Evolutionary conservation across 306 rosid genomes (phyloP).

Genomic region (Neltuma alba): DNA sequence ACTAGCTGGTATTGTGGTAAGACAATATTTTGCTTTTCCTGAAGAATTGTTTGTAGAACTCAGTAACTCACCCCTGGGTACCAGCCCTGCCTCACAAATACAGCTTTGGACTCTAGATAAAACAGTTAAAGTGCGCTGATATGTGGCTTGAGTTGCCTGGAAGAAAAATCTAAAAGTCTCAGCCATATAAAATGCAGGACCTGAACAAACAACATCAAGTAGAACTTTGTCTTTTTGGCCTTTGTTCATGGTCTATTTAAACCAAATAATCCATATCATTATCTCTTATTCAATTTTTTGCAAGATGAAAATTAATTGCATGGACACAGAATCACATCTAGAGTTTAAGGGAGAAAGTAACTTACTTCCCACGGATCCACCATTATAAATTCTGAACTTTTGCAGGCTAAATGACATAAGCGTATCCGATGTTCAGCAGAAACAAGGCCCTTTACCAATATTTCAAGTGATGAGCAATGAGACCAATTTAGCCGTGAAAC

Average conservation of each 20-base stretch:
- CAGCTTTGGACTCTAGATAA: slow-evolving; percentile 66
- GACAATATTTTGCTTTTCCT: neutral
- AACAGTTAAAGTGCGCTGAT: slow-evolving; percentile 69
- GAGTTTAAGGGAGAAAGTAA: slow-evolving; percentile 11
- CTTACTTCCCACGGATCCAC: slow-evolving; percentile 98
- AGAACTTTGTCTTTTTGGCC: neutral
- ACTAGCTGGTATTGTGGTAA: neutral
- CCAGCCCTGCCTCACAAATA: slow-evolving; percentile 50
- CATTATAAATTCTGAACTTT: slow-evolving; percentile 80
- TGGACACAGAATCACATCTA: neutral
- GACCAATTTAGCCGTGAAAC: slow-evolving; percentile 22
- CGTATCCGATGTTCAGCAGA: slow-evolving; percentile 75
- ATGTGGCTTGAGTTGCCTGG: slow-evolving; percentile 80
- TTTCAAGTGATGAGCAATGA: slow-evolving; percentile 28
- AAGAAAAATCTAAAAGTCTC: slow-evolving; percentile 25
- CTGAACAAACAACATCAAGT: slow-evolving; percentile 16
- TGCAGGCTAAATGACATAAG: slow-evolving; percentile 71
- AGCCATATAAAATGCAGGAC: slow-evolving; percentile 22
- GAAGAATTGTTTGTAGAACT: slow-evolving; percentile 25
- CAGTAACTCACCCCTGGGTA: slow-evolving; percentile 58
- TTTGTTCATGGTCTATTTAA: slow-evolving; percentile 3
- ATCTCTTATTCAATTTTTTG: neutral
- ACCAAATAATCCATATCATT: neutral
- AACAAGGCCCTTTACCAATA: slow-evolving; percentile 59
- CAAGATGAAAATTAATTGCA: slow-evolving; percentile 17